Base-by-base conservation (phyloP, 2,329 filamentous ascomycete species). In the Juglanconis juglandina region DNA sequence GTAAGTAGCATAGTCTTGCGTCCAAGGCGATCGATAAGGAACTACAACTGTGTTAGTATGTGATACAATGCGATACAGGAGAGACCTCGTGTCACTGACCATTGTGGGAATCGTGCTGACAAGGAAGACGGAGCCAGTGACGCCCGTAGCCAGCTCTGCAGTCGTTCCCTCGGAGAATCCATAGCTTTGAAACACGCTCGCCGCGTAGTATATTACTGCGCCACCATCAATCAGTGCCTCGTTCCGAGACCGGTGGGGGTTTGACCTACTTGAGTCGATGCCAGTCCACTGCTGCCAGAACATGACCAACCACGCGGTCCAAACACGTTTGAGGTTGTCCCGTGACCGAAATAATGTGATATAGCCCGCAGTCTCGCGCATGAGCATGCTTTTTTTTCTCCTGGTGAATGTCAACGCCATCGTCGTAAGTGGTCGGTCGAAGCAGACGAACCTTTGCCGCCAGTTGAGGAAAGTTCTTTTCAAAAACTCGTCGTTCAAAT, bases 271-370 rank as follows among this genome's bases (percentile, higher is more conserved):
- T 0, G 76, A 74, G 62, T 78, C 75, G 17, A 78, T 73, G 48
- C 76, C 76, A 33, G 67, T 73, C 71, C 75, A 78, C 61, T 80
- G 78, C 66, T 80, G 78, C 66, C 78, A 79, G 65, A 80, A 79
- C 77, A 79, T 79, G 11, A 79, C 64, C 37, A 77, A 64, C 73
- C 75, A 76, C 2, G 75, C 78, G 9, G 72, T 77, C 6, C 72
- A 63, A 4, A 79, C 76, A 42, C 78, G 73, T 70, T 78, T 79
- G 62, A 83, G 73, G 67, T 82, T 81, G 61, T 82, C 79, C 74
- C 69, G 74, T 8, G 75, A 77, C 33, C 77, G 71, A 60, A 82
- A 68, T 47, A 78, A 76, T 58, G 79, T 77, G 59, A 71, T 72
- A 62, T 84, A 83, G 62, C 82, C 79, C 0, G 80, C 79, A 52